These are phyloP conservation scores for Staphylotrichum tortipilum DNA, from an alignment of 495 filamentous ascomycete genomes.

Conservation along the genomic window DNA sequence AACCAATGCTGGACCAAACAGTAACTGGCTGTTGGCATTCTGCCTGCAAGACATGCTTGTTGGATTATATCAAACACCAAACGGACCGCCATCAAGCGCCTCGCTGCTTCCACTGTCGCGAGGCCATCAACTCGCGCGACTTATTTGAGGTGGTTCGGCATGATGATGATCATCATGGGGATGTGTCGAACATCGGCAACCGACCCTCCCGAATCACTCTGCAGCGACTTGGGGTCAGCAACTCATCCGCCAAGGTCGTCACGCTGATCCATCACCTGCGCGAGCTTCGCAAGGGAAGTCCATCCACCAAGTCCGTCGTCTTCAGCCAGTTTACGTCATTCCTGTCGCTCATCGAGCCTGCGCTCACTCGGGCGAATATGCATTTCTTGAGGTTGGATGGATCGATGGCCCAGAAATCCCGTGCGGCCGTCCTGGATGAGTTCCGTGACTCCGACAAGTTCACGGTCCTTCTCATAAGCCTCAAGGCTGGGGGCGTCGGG, in stretches of 20 bases:
- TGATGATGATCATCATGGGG: conserved; percentile 37
- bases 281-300: conserved; percentile 47
- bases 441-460: conserved; percentile 50
- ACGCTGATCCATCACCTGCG: conserved; percentile 68
- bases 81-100: conserved; percentile 64
- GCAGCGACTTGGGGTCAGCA: conserved; percentile 60
- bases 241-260: conserved; percentile 81
- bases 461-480: conserved; percentile 67
- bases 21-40: conserved; percentile 97
- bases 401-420: conserved; percentile 75
- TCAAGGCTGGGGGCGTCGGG: conserved; percentile 88
- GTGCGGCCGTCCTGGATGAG: conserved; percentile 62
- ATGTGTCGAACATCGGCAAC: conserved; percentile 31
- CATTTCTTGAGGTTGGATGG: conserved; percentile 82
- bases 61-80: conserved; percentile 80
- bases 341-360: conserved; percentile 77
- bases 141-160: conserved; percentile 77
- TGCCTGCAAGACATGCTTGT: conserved; percentile 84
- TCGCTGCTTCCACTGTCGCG: conserved; percentile 82
- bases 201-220: conserved; percentile 65
- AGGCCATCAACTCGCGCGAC: conserved; percentile 69
- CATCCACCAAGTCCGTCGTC: conserved; percentile 77
- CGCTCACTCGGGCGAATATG: conserved; percentile 62
- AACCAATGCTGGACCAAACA: conserved; percentile 86
- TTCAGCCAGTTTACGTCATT: conserved; percentile 98